Conservation (phyloP, 768 basidiomycete species). For the Russula sp. region DNA sequence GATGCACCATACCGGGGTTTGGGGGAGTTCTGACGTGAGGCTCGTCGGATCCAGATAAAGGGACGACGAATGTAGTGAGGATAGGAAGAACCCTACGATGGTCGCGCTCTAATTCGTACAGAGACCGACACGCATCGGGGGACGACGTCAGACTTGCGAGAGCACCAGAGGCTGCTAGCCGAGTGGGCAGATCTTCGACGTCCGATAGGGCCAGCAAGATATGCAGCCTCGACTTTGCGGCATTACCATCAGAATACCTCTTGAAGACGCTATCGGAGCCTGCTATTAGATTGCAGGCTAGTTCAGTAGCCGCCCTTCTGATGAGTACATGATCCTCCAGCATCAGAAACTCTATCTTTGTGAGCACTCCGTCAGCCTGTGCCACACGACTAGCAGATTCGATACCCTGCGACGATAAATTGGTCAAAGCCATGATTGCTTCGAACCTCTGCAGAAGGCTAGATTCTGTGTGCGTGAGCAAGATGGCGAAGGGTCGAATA, state of each 20-base stretch:
- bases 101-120: constrained; percentile 61
- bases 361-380: constrained; percentile 48
- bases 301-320: constrained; percentile 81
- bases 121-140: constrained; percentile 46
- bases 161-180: constrained; percentile 86
- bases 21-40: constrained; percentile 30
- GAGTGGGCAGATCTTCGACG: constrained; percentile 77
- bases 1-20: constrained; percentile 63
- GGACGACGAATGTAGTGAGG: constrained; percentile 61
- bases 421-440: constrained; percentile 92
- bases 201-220: constrained; percentile 80
- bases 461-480: constrained; percentile 63
- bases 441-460: constrained; percentile 84
- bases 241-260: constrained; percentile 45
- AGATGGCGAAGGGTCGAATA: constrained; percentile 69
- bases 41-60: constrained; percentile 36
- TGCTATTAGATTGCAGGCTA: constrained; percentile 84
- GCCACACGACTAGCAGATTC: constrained; percentile 63
- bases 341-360: constrained; percentile 63
- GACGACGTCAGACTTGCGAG: constrained; percentile 72
- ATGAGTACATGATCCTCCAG: constrained; percentile 79
- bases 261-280: constrained; percentile 72
- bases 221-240: constrained; percentile 61
- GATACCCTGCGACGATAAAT: constrained; percentile 73
- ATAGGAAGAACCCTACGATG: constrained; percentile 56